Conservation (phyloP, 805 yeast species). For the Teunomyces funiuensis region DNA sequence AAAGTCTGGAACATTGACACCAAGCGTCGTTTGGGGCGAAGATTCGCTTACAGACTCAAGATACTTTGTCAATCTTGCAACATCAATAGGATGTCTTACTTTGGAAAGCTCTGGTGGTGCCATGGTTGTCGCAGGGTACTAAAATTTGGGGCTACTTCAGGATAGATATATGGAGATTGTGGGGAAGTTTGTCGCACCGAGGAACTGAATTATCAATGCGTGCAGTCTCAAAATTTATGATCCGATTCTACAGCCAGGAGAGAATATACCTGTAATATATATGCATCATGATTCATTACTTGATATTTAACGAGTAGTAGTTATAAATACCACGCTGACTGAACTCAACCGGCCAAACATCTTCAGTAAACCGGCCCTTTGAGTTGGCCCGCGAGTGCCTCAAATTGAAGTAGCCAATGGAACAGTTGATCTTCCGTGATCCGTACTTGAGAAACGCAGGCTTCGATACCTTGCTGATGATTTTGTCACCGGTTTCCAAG, state of each 20-base stretch:
- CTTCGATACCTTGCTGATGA: conserved; percentile 43
- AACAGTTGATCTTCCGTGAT: conserved; percentile 52
- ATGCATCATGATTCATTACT: conserved; percentile 13
- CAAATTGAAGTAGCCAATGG: conserved; percentile 49
- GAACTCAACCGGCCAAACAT: conserved; percentile 54
- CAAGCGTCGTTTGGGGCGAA: conserved; percentile 19
- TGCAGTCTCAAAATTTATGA: not conserved
- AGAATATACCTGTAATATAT: not conserved
- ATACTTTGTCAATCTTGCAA: conserved; percentile 21
- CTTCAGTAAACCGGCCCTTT: conserved; percentile 31
- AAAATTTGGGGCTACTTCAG: not conserved
- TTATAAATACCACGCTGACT: conserved; percentile 56
- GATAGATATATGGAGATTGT: not conserved
- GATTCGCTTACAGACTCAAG: conserved; percentile 12
- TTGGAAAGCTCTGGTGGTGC: conserved; percentile 26
- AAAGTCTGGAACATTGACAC: conserved; percentile 20
- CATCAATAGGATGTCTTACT: conserved; percentile 35
- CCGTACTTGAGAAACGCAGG: conserved; percentile 55
- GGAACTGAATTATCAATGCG: not conserved
- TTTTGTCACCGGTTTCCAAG: conserved; percentile 61
- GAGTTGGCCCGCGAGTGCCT: conserved; percentile 31
- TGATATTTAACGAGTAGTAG: conserved; percentile 55
- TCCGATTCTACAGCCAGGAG: not conserved
- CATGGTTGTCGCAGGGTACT: conserved; percentile 6
- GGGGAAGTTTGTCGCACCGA: not conserved